Evolutionary conservation across 108 stramenopile species (phyloP), one percentile per base, ranked within the genome.

Genomic region (Pseudonitzschia multiseries): DNA sequence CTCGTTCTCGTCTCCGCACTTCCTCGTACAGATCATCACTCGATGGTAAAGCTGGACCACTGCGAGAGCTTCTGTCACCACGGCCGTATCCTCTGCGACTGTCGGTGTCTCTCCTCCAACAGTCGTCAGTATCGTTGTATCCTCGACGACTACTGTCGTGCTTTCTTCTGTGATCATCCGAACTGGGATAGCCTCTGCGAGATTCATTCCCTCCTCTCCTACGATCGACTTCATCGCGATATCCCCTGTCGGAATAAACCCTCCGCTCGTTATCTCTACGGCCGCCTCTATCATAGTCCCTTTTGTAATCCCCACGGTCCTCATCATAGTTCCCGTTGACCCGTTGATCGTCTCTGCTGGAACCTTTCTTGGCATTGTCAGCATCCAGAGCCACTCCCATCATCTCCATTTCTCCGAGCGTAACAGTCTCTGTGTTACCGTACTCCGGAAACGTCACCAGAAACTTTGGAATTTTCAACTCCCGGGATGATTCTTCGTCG

Each of bases 361-460:
- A 33, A 15, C 4, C 26, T 27, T 59, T 27, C 4, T 59, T 62
- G 29, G 18, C 33, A 21, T 10, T 62, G 12, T 12, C 20, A 33
- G 61, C 33, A 40, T 70, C 69, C 10, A 57, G 48, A 32, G 22
- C 21, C 36, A 57, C 75, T 20, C 81, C 84, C 22, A 71, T 78
- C 70, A 89, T 67, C 80, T 93, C 92, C 70, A 98, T 81, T 72
- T 97, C 96, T 20, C 98, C 98, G 43, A 99, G 71, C 14, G 80
- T 68, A 13, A 99, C 94, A 24, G 85, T 80, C 72, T 97, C 96
- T 12, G 87, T 83, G 71, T 98, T 98, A 5, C 97, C 97, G 83
- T 99, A 99, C 77, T 97, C 94, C 8, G 94, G 86, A 79, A 99
- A 99, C 0, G 93, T 95, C 14, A 99, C 98, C 65, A 90, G 79